Evolutionary conservation across 352 stramenopile genomes (phyloP).

Genomic region (Pythium phragmitis): DNA sequence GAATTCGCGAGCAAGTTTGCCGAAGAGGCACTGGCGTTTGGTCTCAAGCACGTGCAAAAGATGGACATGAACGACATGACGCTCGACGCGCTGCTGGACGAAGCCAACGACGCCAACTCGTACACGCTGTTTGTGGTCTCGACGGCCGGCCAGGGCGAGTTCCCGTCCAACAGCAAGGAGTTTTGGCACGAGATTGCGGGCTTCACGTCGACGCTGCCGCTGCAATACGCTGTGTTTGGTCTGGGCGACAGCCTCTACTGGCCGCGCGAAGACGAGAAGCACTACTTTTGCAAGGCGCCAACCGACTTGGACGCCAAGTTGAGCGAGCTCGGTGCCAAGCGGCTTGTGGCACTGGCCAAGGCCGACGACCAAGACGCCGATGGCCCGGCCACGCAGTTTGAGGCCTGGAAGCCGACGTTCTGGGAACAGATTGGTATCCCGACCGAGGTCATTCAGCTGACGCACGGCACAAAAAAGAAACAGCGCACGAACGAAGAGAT

Average conservation of each 20-base stretch:
- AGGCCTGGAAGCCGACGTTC: constrained; percentile 69
- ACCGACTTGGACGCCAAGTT: constrained; percentile 72
- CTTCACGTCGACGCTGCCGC: constrained; percentile 54
- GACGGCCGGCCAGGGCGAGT: constrained; percentile 80
- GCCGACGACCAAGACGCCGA: constrained; percentile 85
- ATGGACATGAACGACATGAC: constrained; percentile 84
- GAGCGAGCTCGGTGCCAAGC: constrained; percentile 69
- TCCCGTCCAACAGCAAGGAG: constrained; percentile 76
- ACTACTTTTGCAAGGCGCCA: constrained; percentile 84
- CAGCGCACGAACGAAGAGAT: constrained; percentile 85
- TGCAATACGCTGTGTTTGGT: constrained; percentile 80
- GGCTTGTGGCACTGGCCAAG: constrained; percentile 52
- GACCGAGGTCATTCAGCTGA: constrained; percentile 45
- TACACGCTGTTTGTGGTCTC: constrained; percentile 78
- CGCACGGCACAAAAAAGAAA: constrained; percentile 52
- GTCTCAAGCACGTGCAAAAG: constrained; percentile 77
- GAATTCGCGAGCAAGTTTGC: constrained; percentile 70
- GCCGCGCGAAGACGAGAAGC: constrained; percentile 75
- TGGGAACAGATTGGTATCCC: constrained; percentile 77
- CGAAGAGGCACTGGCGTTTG: constrained; percentile 67
- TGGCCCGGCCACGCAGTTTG: constrained; percentile 68
- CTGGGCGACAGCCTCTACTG: constrained; percentile 83
- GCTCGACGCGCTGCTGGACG: constrained; percentile 63
- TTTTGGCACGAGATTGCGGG: constrained; percentile 69
- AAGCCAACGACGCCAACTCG: constrained; percentile 69